Evolutionary conservation across 345 rosid genomes (phyloP).

Genomic region (Syzygium aqueum): DNA sequence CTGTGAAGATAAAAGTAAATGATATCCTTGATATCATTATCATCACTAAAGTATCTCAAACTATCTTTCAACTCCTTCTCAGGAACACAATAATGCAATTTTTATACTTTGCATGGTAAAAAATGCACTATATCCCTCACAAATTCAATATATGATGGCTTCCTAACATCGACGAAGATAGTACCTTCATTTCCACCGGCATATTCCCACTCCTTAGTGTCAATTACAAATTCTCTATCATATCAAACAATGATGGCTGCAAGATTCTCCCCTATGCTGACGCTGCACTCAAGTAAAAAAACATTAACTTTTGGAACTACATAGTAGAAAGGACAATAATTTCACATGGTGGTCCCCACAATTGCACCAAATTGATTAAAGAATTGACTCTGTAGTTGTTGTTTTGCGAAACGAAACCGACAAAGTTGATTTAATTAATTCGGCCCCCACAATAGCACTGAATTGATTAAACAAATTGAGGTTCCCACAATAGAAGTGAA

Average conservation of each 20-base stretch:
- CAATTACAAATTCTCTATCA: not conserved
- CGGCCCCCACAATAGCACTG: not conserved
- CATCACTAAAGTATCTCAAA: too few relatives aligned
- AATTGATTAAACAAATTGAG: not conserved
- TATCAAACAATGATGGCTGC: not conserved
- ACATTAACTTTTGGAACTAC: not conserved
- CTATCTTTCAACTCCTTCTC: too few relatives aligned
- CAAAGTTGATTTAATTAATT: not conserved
- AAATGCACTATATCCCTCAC: too few relatives aligned
- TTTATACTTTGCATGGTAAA: too few relatives aligned
- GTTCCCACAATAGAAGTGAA: rapidly evolving
- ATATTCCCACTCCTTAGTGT: not conserved
- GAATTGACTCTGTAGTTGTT: not conserved
- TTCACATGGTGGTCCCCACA: not conserved
- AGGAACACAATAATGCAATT: too few relatives aligned
- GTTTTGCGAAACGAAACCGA: rapidly evolving
- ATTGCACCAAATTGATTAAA: not conserved
- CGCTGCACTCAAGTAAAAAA: not conserved
- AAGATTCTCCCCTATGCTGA: not conserved
- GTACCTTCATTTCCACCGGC: not conserved
- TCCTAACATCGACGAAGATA: too few relatives aligned
- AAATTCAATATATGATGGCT: too few relatives aligned
- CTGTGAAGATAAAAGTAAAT: too few relatives aligned
- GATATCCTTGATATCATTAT: too few relatives aligned
- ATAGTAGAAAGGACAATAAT: not conserved